Percentiles rank a stretch among this genome's conserved stretches.
Conservation (phyloP, 2,329 filamentous ascomycete species). For the Metarhizium anisopliae region DNA sequence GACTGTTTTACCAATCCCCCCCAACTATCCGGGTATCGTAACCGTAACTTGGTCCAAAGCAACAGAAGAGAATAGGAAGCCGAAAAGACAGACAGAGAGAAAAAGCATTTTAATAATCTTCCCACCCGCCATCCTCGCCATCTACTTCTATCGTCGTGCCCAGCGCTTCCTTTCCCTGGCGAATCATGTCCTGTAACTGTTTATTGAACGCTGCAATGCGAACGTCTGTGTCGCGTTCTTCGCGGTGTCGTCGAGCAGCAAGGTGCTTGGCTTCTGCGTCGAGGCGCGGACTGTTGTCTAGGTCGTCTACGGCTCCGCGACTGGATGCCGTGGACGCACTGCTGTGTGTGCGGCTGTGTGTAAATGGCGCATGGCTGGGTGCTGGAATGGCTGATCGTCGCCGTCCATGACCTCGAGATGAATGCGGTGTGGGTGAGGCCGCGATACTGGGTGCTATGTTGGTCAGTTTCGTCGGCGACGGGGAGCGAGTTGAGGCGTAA, state of each 20-base stretch:
- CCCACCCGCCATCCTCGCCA: conserved; percentile 32
- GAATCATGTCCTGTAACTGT: conserved; percentile 76
- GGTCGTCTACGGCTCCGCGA: conserved; percentile 11
- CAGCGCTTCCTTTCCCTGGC: conserved; percentile 78
- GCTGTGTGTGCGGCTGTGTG: conserved; percentile 37
- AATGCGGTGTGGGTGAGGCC: conserved; percentile 14
- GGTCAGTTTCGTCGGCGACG: conserved; percentile 36
- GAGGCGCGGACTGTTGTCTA: conserved; percentile 37
- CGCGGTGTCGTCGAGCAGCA: conserved; percentile 60
- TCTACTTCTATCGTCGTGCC: conserved; percentile 64
- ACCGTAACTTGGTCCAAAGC: not conserved
- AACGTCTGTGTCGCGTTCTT: conserved; percentile 70
- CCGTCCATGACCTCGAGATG: conserved; percentile 10
- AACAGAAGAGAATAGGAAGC: not conserved
- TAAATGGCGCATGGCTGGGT: conserved; percentile 10
- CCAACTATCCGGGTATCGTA: conserved; percentile 4
- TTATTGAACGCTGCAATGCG: conserved; percentile 73
- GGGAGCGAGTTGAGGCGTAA: conserved; percentile 21
- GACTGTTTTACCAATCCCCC: not conserved
- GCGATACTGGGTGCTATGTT: conserved; percentile 14
- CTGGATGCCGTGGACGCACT: conserved; percentile 32
- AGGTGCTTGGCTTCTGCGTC: conserved; percentile 63
- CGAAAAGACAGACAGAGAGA: not conserved
- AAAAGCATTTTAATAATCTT: conserved; percentile 15
- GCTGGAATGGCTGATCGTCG: conserved; percentile 8